These are phyloP conservation scores for Pleurotus djamor DNA, from an alignment of 768 basidiomycete genomes.

Conservation along the genomic window DNA sequence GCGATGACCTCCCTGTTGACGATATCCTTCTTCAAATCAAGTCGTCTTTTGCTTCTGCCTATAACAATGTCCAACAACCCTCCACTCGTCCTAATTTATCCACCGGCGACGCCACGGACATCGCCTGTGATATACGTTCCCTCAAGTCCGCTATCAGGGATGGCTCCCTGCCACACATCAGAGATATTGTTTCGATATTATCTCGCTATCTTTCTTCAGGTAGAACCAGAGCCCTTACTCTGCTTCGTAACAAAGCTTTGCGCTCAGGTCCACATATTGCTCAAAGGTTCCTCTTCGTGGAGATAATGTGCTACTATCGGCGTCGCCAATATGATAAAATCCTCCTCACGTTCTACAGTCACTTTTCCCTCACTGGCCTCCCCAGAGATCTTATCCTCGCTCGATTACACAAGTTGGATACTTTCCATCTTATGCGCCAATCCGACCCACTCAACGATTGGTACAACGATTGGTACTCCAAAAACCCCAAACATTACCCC, in stretches of 20 bases:
- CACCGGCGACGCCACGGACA: not conserved
- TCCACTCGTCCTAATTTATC: too few species aligned
- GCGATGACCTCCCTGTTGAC: too few species aligned
- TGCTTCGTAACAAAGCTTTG: slow-evolving; percentile 29
- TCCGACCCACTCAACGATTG: slow-evolving; percentile 3
- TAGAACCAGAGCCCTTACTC: slow-evolving; percentile 26
- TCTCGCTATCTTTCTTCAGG: slow-evolving; percentile 29
- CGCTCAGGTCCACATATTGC: slow-evolving; percentile 6
- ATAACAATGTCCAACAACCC: too few species aligned
- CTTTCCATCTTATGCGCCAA: slow-evolving; percentile 2
- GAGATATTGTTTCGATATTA: slow-evolving; percentile 28
- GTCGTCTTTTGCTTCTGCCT: too few species aligned
- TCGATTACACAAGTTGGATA: slow-evolving; percentile 5
- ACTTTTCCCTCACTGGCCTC: slow-evolving; percentile 54
- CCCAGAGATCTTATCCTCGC: slow-evolving; percentile 34
- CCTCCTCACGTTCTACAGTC: slow-evolving; percentile 43
- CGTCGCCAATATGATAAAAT: slow-evolving; percentile 24
- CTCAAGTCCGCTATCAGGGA: slow-evolving; percentile 18
- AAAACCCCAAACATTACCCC: slow-evolving; percentile 30
- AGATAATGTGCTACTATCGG: slow-evolving; percentile 40
- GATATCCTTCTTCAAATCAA: too few species aligned
- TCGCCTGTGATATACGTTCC: not conserved
- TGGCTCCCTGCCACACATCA: slow-evolving; percentile 9
- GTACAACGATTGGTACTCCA: slow-evolving; percentile 7
- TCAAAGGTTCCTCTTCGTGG: slow-evolving; percentile 26